Evolutionary conservation across 768 basidiomycete species (phyloP), one percentile per base, ranked within the genome.

Genomic region (Boletus coccyginus): DNA sequence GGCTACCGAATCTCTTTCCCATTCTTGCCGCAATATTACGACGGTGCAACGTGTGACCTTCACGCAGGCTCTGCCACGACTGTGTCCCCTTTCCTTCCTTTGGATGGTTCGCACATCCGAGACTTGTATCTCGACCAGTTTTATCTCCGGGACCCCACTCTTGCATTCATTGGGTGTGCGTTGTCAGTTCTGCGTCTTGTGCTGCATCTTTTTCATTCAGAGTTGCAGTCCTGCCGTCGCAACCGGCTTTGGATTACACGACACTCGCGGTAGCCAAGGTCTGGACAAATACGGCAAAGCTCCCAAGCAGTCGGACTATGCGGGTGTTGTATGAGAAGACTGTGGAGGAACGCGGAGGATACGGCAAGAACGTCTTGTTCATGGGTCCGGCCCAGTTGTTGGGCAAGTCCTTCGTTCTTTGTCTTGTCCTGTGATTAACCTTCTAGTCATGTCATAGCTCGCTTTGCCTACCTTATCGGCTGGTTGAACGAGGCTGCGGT

Each of bases 21-120:
- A 29, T 64, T 64, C 52, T 46, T 58, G 36, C 27, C 58, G 8
- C 62, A 56, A 33, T 61, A 61, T 36, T 64, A 64, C 35, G 62
- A 64, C 3, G 46, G 17, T 16, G 52, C 54, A 17, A 31, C 52
- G 2, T 53, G 46, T 5, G 40, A 31, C 2, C 50, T 52, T 14
- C 46, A 46, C 3, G 35, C 33, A n/a, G 46, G 51, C 1, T 49
- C 50, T 3, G 32, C 46, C 12, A 0, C 32, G 14, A 40, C 40
- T 5, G 46, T 61, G 3, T 46, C 55, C 10, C 48, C 53, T 5
- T 63, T 64, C 36, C 39, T 64, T 7, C 51, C 62, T 2, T 2
- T 27, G 50, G 53, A 49, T 0, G 61, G 61, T 29, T 27, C 46
- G 1, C 19, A 63, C 12, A 12, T 63, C 12, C 48, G 62, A 35